Evolutionary conservation across 257 asterid species (phyloP).

Genomic region (Jacaranda mimosifolia): DNA sequence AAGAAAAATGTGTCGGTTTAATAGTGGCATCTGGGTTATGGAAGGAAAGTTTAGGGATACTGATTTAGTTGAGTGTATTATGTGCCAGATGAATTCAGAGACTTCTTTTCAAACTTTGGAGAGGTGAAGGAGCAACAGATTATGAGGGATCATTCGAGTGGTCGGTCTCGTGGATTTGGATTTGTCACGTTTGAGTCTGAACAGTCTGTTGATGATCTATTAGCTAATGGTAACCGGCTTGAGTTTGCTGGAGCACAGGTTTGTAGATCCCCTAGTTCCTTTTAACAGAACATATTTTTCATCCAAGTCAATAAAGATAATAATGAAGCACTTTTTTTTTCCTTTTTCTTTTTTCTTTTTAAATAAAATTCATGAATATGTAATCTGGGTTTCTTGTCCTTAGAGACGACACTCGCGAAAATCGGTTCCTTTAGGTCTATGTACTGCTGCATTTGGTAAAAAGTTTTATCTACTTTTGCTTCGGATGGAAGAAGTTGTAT

Average conservation of each 20-base stretch:
- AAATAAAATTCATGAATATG: not conserved
- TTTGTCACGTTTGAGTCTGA: conserved; percentile 65
- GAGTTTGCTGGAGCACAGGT: conserved; percentile 71
- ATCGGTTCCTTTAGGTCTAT: not conserved
- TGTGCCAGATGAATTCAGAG: conserved; percentile 61
- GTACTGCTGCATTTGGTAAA: not conserved
- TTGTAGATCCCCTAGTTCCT: conserved; percentile 19
- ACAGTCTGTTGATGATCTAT: conserved; percentile 59
- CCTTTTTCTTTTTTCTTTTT: too few relatives aligned
- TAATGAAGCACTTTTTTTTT: not conserved
- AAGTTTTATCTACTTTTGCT: not conserved
- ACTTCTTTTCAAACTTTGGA: conserved; percentile 61
- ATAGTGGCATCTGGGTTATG: not conserved
- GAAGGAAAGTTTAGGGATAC: not conserved
- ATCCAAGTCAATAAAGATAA: not conserved
- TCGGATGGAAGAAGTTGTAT: not conserved
- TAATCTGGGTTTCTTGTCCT: not conserved
- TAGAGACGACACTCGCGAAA: not conserved
- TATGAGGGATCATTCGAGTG: conserved; percentile 64
- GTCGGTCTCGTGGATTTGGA: conserved; percentile 74
- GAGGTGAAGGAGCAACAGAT: conserved; percentile 68
- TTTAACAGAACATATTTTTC: not conserved
- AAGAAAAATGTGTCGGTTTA: not conserved
- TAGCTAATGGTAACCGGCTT: conserved; percentile 62
- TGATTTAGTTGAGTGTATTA: conserved; percentile 30